These are phyloP conservation scores for Myxozyma mucilagina DNA, from an alignment of 805 yeast species.

Conservation along the genomic window DNA sequence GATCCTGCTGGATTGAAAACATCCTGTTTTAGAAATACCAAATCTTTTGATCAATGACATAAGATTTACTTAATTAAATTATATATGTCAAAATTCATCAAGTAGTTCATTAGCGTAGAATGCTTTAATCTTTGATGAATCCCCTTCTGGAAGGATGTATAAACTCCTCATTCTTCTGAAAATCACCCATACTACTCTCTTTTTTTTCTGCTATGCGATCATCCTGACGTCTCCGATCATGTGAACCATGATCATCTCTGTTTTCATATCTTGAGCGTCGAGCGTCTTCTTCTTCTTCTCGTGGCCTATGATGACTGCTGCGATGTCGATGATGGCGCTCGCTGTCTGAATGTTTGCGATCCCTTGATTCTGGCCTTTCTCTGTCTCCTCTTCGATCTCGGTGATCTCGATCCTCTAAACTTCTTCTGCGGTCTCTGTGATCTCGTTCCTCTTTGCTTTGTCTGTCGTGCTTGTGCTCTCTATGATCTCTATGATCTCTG, in stretches of 20 bases:
- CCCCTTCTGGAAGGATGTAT: no score
- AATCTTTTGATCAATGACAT: no score
- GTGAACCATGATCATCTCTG: not conserved
- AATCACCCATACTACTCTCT: not conserved
- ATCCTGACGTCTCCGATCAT: not conserved
- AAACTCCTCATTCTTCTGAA: not conserved
- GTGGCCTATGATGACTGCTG: not conserved
- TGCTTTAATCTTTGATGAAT: no score
- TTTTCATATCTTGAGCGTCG: not conserved
- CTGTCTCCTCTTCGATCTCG: not conserved
- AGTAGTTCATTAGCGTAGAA: not conserved
- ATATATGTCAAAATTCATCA: no score
- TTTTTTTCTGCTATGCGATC: not conserved
- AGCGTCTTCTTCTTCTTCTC: not conserved
- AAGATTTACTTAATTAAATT: no score
- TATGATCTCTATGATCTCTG: not conserved
- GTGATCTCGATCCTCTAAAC: not conserved
- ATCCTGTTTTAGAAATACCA: no score
- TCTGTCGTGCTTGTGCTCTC: not conserved
- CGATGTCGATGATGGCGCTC: not conserved
- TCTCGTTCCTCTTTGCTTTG: not conserved
- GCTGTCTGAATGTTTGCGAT: not conserved
- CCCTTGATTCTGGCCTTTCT: not conserved
- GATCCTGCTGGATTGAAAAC: no score
- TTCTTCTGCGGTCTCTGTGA: not conserved